A percentile compares a stretch with the other conserved stretches of the same genome.
Evolutionary conservation across 805 yeast species (phyloP).

Genomic region (Sugiyamaella valdiviana): DNA sequence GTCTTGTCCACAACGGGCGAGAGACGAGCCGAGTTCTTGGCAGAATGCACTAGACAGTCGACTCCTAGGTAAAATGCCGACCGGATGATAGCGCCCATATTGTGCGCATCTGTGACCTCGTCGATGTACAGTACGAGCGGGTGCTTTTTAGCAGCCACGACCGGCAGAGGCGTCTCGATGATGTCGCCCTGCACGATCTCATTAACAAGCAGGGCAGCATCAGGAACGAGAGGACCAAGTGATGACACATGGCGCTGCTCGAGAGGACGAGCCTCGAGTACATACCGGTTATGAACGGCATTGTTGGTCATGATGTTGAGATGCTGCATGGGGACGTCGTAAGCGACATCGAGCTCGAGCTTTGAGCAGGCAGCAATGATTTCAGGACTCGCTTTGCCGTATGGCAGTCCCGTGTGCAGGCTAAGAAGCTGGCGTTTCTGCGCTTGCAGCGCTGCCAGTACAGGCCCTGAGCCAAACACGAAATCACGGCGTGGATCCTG

Average conservation of each 20-base stretch:
- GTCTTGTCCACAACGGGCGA: constrained; percentile 76
- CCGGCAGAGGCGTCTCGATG: neutral
- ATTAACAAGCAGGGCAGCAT: neutral
- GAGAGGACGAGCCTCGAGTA: constrained; percentile 58
- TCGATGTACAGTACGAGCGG: constrained; percentile 76
- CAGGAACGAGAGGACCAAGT: neutral
- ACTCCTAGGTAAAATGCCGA: constrained; percentile 78
- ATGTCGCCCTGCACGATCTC: neutral
- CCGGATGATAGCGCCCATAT: constrained; percentile 75
- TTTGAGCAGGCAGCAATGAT: constrained; percentile 45
- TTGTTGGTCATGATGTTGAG: constrained; percentile 55
- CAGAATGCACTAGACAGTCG: constrained; percentile 68
- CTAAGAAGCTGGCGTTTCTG: constrained; percentile 48
- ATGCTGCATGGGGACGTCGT: constrained; percentile 35
- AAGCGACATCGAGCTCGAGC: constrained; percentile 22
- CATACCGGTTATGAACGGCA: constrained; percentile 78
- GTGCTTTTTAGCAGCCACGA: constrained; percentile 17
- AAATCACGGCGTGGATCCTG: constrained; percentile 40
- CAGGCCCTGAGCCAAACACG: constrained; percentile 71
- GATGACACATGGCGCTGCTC: neutral
- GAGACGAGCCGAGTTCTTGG: constrained; percentile 63
- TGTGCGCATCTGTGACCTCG: constrained; percentile 80
- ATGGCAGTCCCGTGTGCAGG: constrained; percentile 42
- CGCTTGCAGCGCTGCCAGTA: constrained; percentile 59
- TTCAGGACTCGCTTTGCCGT: constrained; percentile 33